A percentile compares a stretch with the other conserved stretches of the same genome.
phyloP scores from a whole-genome alignment of 108 stramenopile species.

The Epithemia pelagica region DNA sequence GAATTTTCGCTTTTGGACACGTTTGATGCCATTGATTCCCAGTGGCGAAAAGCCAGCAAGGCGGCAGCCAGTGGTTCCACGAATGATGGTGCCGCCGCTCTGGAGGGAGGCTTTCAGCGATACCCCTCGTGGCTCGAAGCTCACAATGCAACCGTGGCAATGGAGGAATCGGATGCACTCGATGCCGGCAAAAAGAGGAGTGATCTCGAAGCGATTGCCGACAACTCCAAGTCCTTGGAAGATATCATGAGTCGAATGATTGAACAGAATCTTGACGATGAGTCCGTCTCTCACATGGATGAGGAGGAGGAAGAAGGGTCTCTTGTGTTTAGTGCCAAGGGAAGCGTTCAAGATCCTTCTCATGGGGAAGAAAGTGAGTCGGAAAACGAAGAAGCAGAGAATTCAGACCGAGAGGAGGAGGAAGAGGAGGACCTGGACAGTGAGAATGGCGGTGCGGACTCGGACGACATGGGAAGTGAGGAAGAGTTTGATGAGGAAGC shows the following conservation, averaged over 20 bases:
- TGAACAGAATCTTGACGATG: constrained; percentile 39
- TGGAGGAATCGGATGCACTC: constrained; percentile 45
- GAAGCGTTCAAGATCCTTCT: constrained; percentile 34
- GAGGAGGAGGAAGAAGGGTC: constrained; percentile 46
- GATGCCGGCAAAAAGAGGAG: constrained; percentile 25
- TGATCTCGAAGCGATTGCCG: constrained; percentile 60
- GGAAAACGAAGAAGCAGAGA: constrained; percentile 13
- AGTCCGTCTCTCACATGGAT: constrained; percentile 28
- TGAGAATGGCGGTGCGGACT: constrained; percentile 44
- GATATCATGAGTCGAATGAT: constrained; percentile 25
- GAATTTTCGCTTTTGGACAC: constrained; percentile 89
- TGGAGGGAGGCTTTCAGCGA: constrained; percentile 46
- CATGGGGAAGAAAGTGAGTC: constrained; percentile 31
- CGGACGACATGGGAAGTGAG: constrained; percentile 37
- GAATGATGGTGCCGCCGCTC: neutral
- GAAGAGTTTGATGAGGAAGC: constrained; percentile 73
- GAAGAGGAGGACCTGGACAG: constrained; percentile 46
- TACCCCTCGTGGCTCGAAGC: constrained; percentile 75
- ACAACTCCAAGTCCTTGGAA: constrained; percentile 26
- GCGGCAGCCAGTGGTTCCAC: constrained; percentile 13
- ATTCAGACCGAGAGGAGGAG: constrained; percentile 17
- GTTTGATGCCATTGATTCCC: constrained; percentile 85
- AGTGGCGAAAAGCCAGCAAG: constrained; percentile 40
- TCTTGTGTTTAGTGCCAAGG: constrained; percentile 33
- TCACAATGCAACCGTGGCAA: constrained; percentile 67